Percentiles rank a stretch among this genome's conserved stretches.
Conservation (phyloP, 495 filamentous ascomycete species). For the Platismatia glauca region DNA sequence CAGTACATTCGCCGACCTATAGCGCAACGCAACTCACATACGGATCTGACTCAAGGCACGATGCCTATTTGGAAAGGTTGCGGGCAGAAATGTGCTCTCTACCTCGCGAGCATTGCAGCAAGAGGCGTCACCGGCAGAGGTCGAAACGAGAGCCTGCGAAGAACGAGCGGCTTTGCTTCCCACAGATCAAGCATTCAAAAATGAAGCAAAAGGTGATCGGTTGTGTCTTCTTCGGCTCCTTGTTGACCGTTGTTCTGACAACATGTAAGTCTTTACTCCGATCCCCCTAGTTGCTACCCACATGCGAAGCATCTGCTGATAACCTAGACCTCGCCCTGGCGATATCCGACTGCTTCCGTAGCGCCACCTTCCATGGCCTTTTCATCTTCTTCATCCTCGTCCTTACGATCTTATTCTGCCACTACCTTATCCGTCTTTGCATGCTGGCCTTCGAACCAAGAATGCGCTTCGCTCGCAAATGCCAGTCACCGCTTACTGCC, state of each 20-base stretch:
- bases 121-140: not conserved
- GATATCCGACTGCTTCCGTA: constrained; percentile 44
- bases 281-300: not conserved
- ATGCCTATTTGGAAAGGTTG: not conserved
- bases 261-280: constrained; percentile 43
- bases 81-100: constrained; percentile 1
- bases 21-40: constrained; percentile 15
- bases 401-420: constrained; percentile 68
- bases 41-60: constrained; percentile 12
- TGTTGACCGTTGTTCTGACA: constrained; percentile 45
- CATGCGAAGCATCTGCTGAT: constrained; percentile 16
- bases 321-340: constrained; percentile 57
- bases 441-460: constrained; percentile 43
- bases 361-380: constrained; percentile 61
- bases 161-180: constrained; percentile 37
- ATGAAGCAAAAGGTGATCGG: constrained; percentile 48
- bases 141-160: constrained; percentile 9
- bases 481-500: constrained; percentile 20
- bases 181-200: constrained; percentile 44
- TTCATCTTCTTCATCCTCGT: constrained; percentile 67
- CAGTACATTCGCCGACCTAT: constrained; percentile 21
- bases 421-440: constrained; percentile 64
- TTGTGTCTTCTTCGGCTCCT: constrained; percentile 46
- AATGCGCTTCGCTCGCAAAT: constrained; percentile 4
- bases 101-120: not conserved